Evolutionary conservation across 2,329 filamentous ascomycete genomes (phyloP).

Genomic region (Apiospora koreana): DNA sequence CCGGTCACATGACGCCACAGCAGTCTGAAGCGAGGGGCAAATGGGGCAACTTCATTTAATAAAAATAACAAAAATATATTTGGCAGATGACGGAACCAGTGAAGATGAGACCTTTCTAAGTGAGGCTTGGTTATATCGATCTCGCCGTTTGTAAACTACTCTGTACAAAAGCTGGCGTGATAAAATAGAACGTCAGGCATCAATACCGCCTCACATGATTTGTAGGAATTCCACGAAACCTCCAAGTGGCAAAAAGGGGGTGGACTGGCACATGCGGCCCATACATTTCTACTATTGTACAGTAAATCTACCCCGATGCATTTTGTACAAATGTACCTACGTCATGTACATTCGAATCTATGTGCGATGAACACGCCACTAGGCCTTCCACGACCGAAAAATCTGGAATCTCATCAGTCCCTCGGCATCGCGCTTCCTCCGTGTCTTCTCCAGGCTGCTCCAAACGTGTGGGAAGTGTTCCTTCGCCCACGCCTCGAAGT

Average conservation of each 20-base stretch:
- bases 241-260: neutral
- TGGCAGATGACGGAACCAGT: neutral
- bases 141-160: neutral
- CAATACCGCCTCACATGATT: conserved; percentile 7
- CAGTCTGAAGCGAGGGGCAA: conserved; percentile 22
- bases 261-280: conserved; percentile 17
- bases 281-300: conserved; percentile 33
- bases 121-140: neutral
- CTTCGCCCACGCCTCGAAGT: conserved; percentile 75
- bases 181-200: conserved; percentile 23
- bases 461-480: conserved; percentile 68
- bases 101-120: neutral
- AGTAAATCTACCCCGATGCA: conserved; percentile 16
- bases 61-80: neutral
- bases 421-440: conserved; percentile 44
- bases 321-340: neutral
- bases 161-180: neutral
- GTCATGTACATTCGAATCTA: conserved; percentile 20
- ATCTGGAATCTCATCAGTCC: conserved; percentile 53
- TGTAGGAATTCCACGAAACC: neutral
- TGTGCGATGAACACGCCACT: conserved; percentile 23
- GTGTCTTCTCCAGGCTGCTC: conserved; percentile 62
- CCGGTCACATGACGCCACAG: conserved; percentile 14
- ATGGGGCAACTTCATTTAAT: conserved; percentile 15
- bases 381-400: conserved; percentile 48